Conservation (phyloP, 805 yeast species). For the Starmerella floricola region DNA sequence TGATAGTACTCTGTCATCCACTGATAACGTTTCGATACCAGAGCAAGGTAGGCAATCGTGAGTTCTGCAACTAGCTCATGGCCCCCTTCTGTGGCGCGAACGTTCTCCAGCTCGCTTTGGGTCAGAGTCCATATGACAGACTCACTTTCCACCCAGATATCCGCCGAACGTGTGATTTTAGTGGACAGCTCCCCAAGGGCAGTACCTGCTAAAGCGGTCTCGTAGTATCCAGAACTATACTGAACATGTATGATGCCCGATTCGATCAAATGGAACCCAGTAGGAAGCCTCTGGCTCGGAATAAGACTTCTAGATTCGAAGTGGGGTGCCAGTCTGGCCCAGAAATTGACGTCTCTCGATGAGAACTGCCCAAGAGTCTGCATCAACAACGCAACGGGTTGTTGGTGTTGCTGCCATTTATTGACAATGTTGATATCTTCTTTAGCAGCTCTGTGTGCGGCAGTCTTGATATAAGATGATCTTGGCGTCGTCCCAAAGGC, state of each 20-base stretch:
- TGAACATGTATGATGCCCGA: conserved; percentile 38
- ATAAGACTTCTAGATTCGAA: conserved; percentile 27
- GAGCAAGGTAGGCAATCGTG: conserved; percentile 5
- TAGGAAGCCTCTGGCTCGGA: conserved; percentile 7
- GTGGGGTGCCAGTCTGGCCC: conserved; percentile 50
- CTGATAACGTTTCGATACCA: conserved; percentile 8
- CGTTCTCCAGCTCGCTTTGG: background rate
- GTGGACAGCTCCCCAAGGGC: conserved; percentile 49
- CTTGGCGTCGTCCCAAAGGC: conserved; percentile 24
- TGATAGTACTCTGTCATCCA: conserved; percentile 19
- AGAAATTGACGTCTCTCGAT: conserved; percentile 39
- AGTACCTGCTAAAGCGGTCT: conserved; percentile 55
- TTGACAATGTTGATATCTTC: conserved; percentile 25
- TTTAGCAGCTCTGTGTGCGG: conserved; percentile 27
- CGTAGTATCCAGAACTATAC: conserved; percentile 34
- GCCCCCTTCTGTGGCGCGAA: conserved; percentile 2
- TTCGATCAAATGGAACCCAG: conserved; percentile 24
- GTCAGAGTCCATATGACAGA: conserved; percentile 13
- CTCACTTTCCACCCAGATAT: conserved; percentile 13
- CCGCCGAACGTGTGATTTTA: conserved; percentile 2
- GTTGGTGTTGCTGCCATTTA: conserved; percentile 31
- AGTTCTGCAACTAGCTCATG: conserved; percentile 12
- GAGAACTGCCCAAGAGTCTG: conserved; percentile 54
- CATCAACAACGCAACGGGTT: conserved; percentile 54
- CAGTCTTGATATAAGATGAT: conserved; percentile 22